Conservation (phyloP, 129 eudicot genomes). For the Smallanthus sonchifolius region DNA sequence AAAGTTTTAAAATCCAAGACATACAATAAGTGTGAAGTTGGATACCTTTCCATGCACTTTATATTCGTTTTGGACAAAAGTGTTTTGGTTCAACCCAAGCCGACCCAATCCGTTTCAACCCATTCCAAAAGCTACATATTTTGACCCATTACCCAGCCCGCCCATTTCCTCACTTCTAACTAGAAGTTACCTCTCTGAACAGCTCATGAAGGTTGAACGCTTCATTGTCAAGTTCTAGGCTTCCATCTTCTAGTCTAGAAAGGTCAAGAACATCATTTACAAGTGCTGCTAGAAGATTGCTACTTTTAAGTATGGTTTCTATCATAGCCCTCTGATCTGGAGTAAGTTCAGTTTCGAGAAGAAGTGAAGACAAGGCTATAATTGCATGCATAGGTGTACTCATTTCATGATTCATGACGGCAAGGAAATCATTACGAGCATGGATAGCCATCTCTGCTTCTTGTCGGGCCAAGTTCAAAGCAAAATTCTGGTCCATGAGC, state of each 20-base stretch:
- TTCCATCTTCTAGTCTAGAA: slow-evolving; percentile 65
- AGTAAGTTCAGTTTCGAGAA: slow-evolving; percentile 50
- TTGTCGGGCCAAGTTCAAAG: slow-evolving; percentile 55
- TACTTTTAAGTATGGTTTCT: slow-evolving; percentile 58
- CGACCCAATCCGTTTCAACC: neutral
- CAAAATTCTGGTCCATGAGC: slow-evolving; percentile 60
- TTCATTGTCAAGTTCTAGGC: slow-evolving; percentile 41
- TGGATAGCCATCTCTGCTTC: slow-evolving; percentile 73
- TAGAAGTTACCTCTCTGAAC: slow-evolving; percentile 42
- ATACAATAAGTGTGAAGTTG: neutral
- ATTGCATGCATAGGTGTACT: slow-evolving; percentile 66
- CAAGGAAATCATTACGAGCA: slow-evolving; percentile 59
- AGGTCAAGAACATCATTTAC: slow-evolving; percentile 66
- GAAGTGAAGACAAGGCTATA: slow-evolving; percentile 49
- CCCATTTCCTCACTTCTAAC: neutral
- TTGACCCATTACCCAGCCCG: neutral
- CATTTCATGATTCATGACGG: slow-evolving; percentile 69
- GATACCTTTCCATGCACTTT: neutral
- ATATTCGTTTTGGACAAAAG: neutral
- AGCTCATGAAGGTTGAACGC: slow-evolving; percentile 47
- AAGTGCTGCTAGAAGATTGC: slow-evolving; percentile 55
- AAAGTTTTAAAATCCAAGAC: neutral
- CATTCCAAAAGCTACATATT: neutral
- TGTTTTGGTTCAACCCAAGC: neutral
- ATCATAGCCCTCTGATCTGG: slow-evolving; percentile 66